phyloP scores from a whole-genome alignment of 2,329 filamentous ascomycete genomes.

The Lecanosticta acicola region DNA sequence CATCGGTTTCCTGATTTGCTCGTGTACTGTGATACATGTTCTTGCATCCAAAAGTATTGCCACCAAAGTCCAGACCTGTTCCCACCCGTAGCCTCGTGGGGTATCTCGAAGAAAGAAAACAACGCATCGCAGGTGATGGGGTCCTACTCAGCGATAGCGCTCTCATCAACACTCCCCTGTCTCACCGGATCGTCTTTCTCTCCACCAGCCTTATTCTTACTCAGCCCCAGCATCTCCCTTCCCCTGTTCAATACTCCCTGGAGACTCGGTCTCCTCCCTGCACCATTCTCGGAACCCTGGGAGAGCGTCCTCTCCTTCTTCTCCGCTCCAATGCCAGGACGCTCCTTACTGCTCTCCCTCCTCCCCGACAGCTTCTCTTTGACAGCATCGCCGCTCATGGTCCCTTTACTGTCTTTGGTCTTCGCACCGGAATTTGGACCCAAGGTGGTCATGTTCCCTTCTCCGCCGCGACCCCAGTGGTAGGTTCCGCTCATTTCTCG shows the following conservation, averaged over 20 bases:
- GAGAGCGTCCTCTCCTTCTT: constrained; percentile 9
- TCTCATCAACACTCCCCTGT: constrained; percentile 8
- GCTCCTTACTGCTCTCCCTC: constrained; percentile 32
- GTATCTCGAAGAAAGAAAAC: too few relatives aligned
- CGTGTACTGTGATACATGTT: neutral
- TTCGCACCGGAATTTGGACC: constrained; percentile 41
- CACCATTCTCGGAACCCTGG: constrained; percentile 1
- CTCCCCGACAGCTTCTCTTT: constrained; percentile 13
- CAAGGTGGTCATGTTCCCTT: constrained; percentile 58
- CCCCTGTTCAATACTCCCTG: constrained; percentile 49
- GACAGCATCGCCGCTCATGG: constrained; percentile 21
- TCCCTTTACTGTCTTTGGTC: constrained; percentile 22
- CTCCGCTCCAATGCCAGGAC: constrained; percentile 16
- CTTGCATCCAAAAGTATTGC: too few relatives aligned
- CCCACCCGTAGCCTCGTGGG: too few relatives aligned
- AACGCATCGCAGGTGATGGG: too few relatives aligned
- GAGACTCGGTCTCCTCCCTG: constrained; percentile 22
- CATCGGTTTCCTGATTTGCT: neutral
- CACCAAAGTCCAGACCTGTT: too few relatives aligned
- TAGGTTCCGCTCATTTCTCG: constrained; percentile 56
- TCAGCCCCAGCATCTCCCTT: constrained; percentile 47
- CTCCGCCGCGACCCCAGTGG: constrained; percentile 69
- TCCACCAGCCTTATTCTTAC: constrained; percentile 29
- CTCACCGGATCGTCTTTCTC: constrained; percentile 6
- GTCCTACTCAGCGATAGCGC: constrained; percentile 13